Evolutionary conservation across 2,329 filamentous ascomycete species (phyloP).

Genomic region (Aspergillus viridinutans): DNA sequence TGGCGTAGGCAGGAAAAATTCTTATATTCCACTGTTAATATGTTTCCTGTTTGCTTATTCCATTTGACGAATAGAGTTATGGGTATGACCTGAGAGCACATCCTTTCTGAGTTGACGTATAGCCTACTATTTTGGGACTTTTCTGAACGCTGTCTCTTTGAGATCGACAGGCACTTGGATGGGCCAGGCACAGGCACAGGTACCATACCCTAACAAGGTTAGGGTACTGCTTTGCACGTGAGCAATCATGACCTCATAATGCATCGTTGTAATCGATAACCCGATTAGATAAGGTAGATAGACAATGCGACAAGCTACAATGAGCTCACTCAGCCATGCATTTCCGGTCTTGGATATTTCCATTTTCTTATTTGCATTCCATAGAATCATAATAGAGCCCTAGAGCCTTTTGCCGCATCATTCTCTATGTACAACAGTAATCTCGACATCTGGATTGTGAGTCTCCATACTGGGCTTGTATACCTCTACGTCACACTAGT

Average conservation of each 20-base stretch:
- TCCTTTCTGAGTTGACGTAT: slow-evolving; percentile 1
- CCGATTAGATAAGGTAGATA: slow-evolving; percentile 4
- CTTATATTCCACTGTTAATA: slow-evolving; percentile 37
- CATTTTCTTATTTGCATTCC: not conserved
- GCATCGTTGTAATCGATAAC: not conserved
- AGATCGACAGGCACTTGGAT: not conserved
- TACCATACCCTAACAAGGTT: slow-evolving; percentile 3
- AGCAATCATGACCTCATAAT: slow-evolving; percentile 2
- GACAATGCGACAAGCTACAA: not conserved
- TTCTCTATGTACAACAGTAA: slow-evolving; percentile 45
- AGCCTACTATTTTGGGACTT: not conserved
- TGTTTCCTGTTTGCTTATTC: slow-evolving; percentile 32
- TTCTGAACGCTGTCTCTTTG: not conserved
- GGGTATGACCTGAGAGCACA: slow-evolving; percentile 14
- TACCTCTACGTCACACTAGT: not conserved
- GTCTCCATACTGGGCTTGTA: slow-evolving; percentile 17
- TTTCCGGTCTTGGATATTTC: not conserved
- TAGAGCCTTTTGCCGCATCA: not conserved
- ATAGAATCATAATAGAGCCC: not conserved
- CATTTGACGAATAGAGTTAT: slow-evolving; percentile 27
- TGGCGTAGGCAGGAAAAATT: slow-evolving; percentile 42
- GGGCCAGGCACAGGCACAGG: not conserved
- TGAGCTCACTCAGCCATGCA: not conserved
- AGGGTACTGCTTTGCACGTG: slow-evolving; percentile 4
- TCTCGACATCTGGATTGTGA: slow-evolving; percentile 55